These are phyloP conservation scores for Bretschneidera sinensis DNA, from an alignment of 345 rosid species.

Conservation along the genomic window DNA sequence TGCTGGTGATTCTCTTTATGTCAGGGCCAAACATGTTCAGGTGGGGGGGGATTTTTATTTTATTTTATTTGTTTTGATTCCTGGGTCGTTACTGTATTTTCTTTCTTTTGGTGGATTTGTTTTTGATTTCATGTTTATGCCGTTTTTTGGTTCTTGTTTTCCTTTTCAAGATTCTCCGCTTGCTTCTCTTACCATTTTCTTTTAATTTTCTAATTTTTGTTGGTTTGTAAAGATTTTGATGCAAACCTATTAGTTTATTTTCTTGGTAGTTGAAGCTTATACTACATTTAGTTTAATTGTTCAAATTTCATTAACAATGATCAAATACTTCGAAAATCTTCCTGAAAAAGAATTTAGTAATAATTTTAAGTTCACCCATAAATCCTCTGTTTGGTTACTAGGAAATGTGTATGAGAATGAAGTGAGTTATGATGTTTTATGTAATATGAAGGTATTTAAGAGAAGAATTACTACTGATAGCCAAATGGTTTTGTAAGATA, in stretches of 20 bases:
- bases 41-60: conserved; percentile 16
- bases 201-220: too few relatives aligned
- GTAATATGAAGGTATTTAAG: too few relatives aligned
- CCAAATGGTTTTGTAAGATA: too few relatives aligned
- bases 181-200: not conserved
- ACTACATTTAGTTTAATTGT: not conserved
- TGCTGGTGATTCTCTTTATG: conserved; percentile 74
- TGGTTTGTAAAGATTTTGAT: not conserved
- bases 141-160: conserved; percentile 8
- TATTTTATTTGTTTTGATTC: not conserved
- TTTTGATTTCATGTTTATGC: not conserved
- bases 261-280: not conserved
- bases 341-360: not conserved
- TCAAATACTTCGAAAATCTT: too few relatives aligned
- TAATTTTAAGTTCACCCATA: not conserved
- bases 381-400: not conserved
- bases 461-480: too few relatives aligned
- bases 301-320: too few relatives aligned
- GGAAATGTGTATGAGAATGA: not conserved
- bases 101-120: conserved; percentile 5
- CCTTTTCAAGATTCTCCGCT: not conserved
- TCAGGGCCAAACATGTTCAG: conserved; percentile 80
- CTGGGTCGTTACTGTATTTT: not conserved
- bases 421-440: not conserved
- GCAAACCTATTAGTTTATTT: not conserved